These are phyloP conservation scores for Phytopythium cucurbitacearum DNA, from an alignment of 352 stramenopile species.

Conservation along the genomic window DNA sequence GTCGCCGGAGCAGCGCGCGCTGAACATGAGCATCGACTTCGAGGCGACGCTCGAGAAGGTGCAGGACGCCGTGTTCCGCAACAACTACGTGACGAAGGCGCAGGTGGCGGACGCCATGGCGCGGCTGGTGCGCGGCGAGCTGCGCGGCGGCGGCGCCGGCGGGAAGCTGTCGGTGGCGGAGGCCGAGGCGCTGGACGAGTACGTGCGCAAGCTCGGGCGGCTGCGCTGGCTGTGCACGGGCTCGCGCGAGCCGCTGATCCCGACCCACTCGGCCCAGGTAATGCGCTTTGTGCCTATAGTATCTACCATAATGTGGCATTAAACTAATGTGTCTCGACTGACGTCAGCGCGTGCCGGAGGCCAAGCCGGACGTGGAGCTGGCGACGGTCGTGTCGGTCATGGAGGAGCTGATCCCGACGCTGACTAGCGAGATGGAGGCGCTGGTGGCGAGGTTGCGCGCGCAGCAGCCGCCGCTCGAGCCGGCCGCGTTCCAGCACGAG, in stretches of 20 bases:
- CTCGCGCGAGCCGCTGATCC: constrained; percentile 68
- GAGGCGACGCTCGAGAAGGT: constrained; percentile 77
- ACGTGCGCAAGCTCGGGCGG: constrained; percentile 62
- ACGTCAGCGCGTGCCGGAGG: constrained; percentile 39
- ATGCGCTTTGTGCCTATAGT: not conserved
- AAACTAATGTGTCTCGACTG: constrained; percentile 2
- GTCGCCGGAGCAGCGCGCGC: constrained; percentile 61
- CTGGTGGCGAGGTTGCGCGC: constrained; percentile 36
- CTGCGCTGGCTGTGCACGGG: constrained; percentile 79
- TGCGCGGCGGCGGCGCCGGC: constrained; percentile 39
- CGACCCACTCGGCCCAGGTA: constrained; percentile 28
- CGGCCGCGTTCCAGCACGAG: constrained; percentile 38
- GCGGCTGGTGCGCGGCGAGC: constrained; percentile 44
- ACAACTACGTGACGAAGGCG: constrained; percentile 79
- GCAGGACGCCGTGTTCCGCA: constrained; percentile 79
- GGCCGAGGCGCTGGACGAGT: constrained; percentile 66
- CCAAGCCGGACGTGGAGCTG: constrained; percentile 61
- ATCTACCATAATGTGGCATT: no score
- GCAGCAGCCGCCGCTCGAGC: constrained; percentile 19
- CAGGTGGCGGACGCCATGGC: constrained; percentile 74
- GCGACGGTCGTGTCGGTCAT: constrained; percentile 57
- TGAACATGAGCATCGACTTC: constrained; percentile 82
- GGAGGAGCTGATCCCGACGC: constrained; percentile 61
- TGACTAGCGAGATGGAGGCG: constrained; percentile 73
- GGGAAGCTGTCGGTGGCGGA: constrained; percentile 60